phyloP scores from a whole-genome alignment of 2,329 filamentous ascomycete species.

The Sporothrix curviconia region DNA sequence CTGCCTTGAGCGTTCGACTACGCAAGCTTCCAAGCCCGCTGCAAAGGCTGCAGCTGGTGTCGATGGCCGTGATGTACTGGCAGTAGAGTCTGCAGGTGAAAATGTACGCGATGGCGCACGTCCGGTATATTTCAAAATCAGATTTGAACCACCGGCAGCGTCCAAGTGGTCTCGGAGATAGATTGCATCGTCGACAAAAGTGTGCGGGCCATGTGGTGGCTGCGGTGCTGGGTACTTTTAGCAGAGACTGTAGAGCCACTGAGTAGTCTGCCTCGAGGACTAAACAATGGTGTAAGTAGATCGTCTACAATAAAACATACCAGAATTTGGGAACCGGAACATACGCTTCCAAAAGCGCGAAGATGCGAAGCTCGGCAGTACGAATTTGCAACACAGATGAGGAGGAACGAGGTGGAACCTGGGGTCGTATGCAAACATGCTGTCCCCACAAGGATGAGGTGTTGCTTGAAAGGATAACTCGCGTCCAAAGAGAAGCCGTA shows the following conservation, averaged over 20 bases:
- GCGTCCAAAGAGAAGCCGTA: slow-evolving; percentile 83
- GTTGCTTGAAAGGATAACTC: slow-evolving; percentile 86
- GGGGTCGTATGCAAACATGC: slow-evolving; percentile 80
- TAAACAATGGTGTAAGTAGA: too few relatives aligned
- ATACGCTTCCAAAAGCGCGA: slow-evolving; percentile 79
- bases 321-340: too few relatives aligned
- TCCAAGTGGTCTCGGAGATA: slow-evolving; percentile 63
- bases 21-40: slow-evolving; percentile 31
- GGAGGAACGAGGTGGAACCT: slow-evolving; percentile 72
- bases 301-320: too few relatives aligned
- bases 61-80: slow-evolving; percentile 22
- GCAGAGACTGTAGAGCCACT: slow-evolving; percentile 68
- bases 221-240: slow-evolving; percentile 73
- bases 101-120: slow-evolving; percentile 26
- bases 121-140: slow-evolving; percentile 67
- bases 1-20: slow-evolving; percentile 32
- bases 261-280: slow-evolving; percentile 87
- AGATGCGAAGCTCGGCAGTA: slow-evolving; percentile 91
- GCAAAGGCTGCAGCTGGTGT: slow-evolving; percentile 13
- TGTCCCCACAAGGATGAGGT: slow-evolving; percentile 85
- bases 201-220: slow-evolving; percentile 59
- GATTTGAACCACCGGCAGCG: slow-evolving; percentile 52
- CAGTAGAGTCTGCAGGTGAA: slow-evolving; percentile 7
- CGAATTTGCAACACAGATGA: slow-evolving; percentile 90
- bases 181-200: slow-evolving; percentile 79